phyloP scores from a whole-genome alignment of 345 rosid genomes.

The Pistacia integerrima region DNA sequence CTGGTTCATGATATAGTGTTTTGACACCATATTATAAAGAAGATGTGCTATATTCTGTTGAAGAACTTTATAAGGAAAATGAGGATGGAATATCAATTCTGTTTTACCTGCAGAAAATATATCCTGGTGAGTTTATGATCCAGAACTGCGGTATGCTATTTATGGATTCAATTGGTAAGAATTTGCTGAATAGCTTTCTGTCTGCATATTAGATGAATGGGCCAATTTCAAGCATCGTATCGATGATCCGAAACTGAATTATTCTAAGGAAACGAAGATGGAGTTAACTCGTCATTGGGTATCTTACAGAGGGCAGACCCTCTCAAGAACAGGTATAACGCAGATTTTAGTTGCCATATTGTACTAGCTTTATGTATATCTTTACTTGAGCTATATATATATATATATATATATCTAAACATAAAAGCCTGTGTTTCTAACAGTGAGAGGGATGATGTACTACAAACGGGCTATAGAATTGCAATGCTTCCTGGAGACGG shows the following conservation, averaged over 20 bases:
- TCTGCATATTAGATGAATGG: conserved; percentile 81
- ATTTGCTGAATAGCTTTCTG: conserved; percentile 22
- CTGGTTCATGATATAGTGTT: conserved; percentile 54
- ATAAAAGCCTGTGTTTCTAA: conserved; percentile 17
- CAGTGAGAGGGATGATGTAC: conserved; percentile 99
- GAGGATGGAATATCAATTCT: conserved; percentile 86
- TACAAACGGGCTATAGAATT: conserved; percentile 73
- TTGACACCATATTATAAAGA: conserved; percentile 91
- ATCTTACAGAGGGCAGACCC: conserved; percentile 93
- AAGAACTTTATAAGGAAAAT: conserved; percentile 76
- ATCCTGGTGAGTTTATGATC: conserved; percentile 67
- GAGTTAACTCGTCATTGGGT: conserved; percentile 77
- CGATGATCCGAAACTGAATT: conserved; percentile 30
- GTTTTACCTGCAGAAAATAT: conserved; percentile 88
- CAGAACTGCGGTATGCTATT: conserved; percentile 13
- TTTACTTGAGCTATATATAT: conserved; percentile 8
- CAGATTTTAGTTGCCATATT: not conserved
- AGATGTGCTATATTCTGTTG: conserved; percentile 82
- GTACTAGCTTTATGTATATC: conserved; percentile 10
- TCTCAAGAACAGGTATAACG: conserved; percentile 74
- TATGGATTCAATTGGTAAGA: conserved; percentile 7
- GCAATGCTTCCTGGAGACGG: conserved; percentile 71
- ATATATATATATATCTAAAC: not conserved
- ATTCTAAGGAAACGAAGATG: conserved; percentile 27
- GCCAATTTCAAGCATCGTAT: conserved; percentile 62